phyloP scores from a whole-genome alignment of 345 rosid species.

The Erucastrum elatum region DNA sequence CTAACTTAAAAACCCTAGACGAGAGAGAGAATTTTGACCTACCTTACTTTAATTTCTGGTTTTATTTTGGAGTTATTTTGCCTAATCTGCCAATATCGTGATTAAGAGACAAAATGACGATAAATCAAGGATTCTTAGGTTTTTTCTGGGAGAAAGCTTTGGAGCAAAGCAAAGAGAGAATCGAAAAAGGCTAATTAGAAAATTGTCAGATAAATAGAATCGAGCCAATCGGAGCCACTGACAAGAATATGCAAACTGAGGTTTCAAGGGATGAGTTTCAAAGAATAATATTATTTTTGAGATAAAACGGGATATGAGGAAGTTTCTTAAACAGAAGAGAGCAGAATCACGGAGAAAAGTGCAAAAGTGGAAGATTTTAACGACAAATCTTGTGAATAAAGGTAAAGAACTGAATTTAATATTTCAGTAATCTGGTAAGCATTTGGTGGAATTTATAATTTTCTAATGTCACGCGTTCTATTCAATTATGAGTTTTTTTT shows the following conservation, averaged over 20 bases:
- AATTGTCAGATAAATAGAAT: background rate
- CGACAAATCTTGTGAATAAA: constrained; percentile 21
- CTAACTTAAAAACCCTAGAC: background rate
- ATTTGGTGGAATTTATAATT: constrained; percentile 7
- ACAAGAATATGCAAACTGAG: constrained; percentile 25
- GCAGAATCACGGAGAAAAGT: constrained; percentile 32
- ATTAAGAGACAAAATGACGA: constrained; percentile 21
- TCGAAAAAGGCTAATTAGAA: background rate
- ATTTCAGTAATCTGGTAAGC: background rate
- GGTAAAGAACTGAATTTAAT: background rate
- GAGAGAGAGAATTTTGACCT: background rate
- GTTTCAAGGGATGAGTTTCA: background rate
- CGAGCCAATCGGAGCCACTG: constrained; percentile 11
- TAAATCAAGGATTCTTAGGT: constrained; percentile 11
- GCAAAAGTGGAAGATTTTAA: background rate
- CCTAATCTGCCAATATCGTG: background rate
- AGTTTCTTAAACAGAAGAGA: constrained; percentile 21
- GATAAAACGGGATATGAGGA: background rate
- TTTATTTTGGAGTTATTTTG: background rate
- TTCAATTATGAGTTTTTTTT: constrained; percentile 4
- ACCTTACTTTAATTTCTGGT: constrained; percentile 13
- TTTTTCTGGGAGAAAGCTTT: constrained; percentile 18
- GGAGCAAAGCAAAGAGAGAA: constrained; percentile 8
- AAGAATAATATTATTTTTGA: background rate
- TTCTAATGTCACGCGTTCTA: constrained; percentile 21